Evolutionary conservation across 345 rosid genomes (phyloP), one percentile per base, ranked within the genome.

Genomic region (Combretum micranthum): DNA sequence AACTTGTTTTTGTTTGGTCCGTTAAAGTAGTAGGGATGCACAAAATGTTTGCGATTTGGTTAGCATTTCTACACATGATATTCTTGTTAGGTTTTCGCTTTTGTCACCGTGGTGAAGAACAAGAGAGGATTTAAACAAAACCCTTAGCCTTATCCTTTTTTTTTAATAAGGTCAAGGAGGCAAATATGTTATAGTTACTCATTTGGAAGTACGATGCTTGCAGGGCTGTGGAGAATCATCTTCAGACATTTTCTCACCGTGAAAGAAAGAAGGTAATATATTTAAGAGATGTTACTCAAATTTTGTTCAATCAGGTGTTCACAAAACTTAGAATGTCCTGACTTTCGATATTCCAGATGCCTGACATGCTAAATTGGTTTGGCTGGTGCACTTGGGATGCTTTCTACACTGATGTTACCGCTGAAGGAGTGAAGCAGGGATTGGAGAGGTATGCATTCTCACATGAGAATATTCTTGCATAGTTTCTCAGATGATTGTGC

Each of bases 361-460:
- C 83, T 0, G 83, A 81, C 63, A 73, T 79, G 82, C 68, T 84
- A 67, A 81, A 84, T 56, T 84, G 87, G 87, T 84, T 81, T 69
- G 87, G 91, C 21, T 84, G 91, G 91, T 84, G 84, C 50, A 84
- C 87, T 25, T 84, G 91, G 87, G 91, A 84, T 68, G 91, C 87
- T 61, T 81, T 81, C 67, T 79, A 84, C 63, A 81, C 84, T 13
- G 73, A 84, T 17, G 83, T 84, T 55, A 79, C 76, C 23, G 70
- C 80, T 10, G 78, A 77, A 57, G 86, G 78, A 10, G 78, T 81
- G 43, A 81, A 75, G 57, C 70, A 73, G 77, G 87, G 90, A 39
- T 53, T 84, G 44, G 71, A 76, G 60, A 78, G 84, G 86, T 78
- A 65, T 37, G 25, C 53, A 22, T 56, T 32, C 32, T 46, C 44